Evolutionary conservation across 306 rosid genomes (phyloP), one percentile per base, ranked within the genome.

Genomic region (Malus fusca): DNA sequence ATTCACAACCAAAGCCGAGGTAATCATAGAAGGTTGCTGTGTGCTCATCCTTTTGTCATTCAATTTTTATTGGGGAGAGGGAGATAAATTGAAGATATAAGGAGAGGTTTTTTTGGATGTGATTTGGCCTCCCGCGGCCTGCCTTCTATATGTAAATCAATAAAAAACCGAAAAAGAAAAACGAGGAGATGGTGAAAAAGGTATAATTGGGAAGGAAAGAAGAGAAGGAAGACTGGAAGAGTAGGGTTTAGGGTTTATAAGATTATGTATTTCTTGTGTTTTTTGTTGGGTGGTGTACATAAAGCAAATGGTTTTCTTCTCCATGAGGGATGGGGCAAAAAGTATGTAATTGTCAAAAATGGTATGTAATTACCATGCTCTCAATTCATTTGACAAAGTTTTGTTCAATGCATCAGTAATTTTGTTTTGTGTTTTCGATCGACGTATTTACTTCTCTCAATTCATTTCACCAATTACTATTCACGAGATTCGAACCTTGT

Each of bases 1-100:
- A 79, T 80, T 87, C 92, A 68, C 96, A 88, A 80, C 93, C 93
- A n/a, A 92, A 81, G 81, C 96, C 93, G 30, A 87, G 99, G 96
- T 92, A 86, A 82, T 82, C 82, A 71, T 86, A 79, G 62, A 63
- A 71, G 59, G 43, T 31, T 42, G 75, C 53, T 66, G 82, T 82
- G 81, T 75, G 81, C 75, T 74, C 79, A 74, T 82, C 79, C 73
- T 76, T 66, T 87, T 87, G 13, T 70, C 79, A 4, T 46, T 8
- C 19, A 28, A 71, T 75, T 75, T 78, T 60, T 63, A 56, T 56
- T 56, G 43, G 66, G 88, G 89, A 72, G 66, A 75, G 79, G 81
- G 80, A 72, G 88, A 77, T 78, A 81, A 80, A 70, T 74, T 77
- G 83, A 87, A 80, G 88, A 42, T 83, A 75, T 53, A 64, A 73